Evolutionary conservation across 768 basidiomycete species (phyloP).

Genomic region (Lactifluus pinguis): DNA sequence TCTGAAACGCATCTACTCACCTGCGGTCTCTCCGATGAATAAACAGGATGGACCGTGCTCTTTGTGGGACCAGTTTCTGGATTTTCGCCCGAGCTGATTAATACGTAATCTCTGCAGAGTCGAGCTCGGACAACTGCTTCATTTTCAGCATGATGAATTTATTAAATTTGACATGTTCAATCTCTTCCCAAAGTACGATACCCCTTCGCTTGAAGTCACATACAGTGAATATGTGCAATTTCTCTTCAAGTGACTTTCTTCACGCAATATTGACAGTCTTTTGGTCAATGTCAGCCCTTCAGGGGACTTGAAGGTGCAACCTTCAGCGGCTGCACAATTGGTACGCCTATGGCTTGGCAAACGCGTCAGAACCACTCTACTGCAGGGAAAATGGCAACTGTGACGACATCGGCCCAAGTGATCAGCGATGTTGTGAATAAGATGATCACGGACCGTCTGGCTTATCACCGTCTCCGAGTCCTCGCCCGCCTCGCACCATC

Average conservation of each 20-base stretch:
- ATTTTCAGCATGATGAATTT: no score
- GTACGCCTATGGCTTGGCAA: conserved; percentile 68
- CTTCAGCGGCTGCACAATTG: conserved; percentile 47
- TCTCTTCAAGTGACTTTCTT: background rate
- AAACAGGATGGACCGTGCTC: background rate
- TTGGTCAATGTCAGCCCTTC: conserved; percentile 26
- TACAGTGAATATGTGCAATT: background rate
- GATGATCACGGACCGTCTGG: conserved; percentile 48
- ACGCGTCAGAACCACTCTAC: conserved; percentile 67
- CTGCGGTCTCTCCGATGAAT: background rate
- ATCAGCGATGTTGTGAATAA: conserved; percentile 57
- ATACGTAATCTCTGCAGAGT: no score
- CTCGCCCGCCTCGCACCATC: no score
- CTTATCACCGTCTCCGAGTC: conserved; percentile 50
- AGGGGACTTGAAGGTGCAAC: conserved; percentile 51
- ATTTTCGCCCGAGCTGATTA: background rate
- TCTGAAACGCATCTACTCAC: background rate
- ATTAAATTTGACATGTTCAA: no score
- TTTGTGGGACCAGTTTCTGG: background rate
- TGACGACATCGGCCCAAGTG: conserved; percentile 36
- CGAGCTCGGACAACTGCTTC: no score
- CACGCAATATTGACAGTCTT: background rate
- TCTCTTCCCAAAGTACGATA: no score
- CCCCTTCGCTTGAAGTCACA: background rate
- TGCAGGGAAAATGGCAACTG: conserved; percentile 33